Evolutionary conservation across 805 yeast genomes (phyloP).

Genomic region (Candida saitoana): DNA sequence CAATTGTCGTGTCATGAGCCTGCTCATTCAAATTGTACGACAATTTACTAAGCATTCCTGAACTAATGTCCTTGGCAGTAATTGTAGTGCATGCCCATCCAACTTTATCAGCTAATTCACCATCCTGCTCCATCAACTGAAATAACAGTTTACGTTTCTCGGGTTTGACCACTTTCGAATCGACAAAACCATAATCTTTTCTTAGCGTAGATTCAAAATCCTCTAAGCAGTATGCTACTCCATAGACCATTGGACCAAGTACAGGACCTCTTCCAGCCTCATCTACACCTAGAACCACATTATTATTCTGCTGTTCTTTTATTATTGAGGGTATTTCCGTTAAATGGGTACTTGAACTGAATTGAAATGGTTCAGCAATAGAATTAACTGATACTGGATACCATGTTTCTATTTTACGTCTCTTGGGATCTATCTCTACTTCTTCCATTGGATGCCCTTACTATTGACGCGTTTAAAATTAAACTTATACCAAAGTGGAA

Average conservation of each 20-base stretch:
- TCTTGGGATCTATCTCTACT: neutral
- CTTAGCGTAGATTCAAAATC: slow-evolving; percentile 47
- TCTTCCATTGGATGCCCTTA: neutral
- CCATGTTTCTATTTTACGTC: slow-evolving; percentile 18
- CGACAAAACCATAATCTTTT: slow-evolving; percentile 75
- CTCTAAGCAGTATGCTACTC: slow-evolving; percentile 70
- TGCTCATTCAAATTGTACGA: slow-evolving; percentile 84
- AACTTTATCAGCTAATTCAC: slow-evolving; percentile 49
- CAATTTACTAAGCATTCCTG: slow-evolving; percentile 75
- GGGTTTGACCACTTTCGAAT: slow-evolving; percentile 83
- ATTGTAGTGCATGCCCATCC: slow-evolving; percentile 88
- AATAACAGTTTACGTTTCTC: slow-evolving; percentile 61
- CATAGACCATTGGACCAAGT: slow-evolving; percentile 96
- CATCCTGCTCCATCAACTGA: slow-evolving; percentile 47
- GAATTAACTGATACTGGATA: slow-evolving; percentile 30
- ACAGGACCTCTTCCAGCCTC: slow-evolving; percentile 99
- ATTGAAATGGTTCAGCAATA: slow-evolving; percentile 21
- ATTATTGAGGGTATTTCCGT: slow-evolving; percentile 47
- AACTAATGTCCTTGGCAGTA: slow-evolving; percentile 81
- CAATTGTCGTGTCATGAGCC: slow-evolving; percentile 93
- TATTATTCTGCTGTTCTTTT: slow-evolving; percentile 25
- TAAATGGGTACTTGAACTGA: slow-evolving; percentile 45
- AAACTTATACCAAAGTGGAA: neutral
- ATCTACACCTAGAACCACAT: slow-evolving; percentile 80
- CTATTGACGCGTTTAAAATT: neutral